Conservation (phyloP, 306 rosid species). For the Hippophae rhamnoides region DNA sequence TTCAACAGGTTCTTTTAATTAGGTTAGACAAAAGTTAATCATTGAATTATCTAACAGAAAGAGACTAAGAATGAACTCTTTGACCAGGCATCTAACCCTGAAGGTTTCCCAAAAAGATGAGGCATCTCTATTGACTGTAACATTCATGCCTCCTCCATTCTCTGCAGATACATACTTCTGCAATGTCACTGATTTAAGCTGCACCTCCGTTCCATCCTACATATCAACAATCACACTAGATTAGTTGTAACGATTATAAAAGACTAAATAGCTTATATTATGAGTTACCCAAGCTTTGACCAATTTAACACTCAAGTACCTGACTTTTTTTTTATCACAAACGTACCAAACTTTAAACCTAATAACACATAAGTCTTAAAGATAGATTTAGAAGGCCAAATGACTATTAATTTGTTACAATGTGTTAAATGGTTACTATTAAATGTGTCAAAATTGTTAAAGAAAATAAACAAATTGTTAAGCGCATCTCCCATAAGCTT, state of each 20-base stretch:
- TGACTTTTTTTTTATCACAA: no score
- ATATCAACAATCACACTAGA: slow-evolving; percentile 15
- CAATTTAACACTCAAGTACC: no score
- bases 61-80: slow-evolving; percentile 9
- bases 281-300: no score
- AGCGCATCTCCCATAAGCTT: no score
- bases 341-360: no score
- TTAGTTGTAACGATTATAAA: not conserved
- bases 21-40: not conserved
- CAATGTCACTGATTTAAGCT: slow-evolving; percentile 65
- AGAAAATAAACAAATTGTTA: no score
- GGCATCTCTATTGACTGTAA: slow-evolving; percentile 58
- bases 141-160: slow-evolving; percentile 71
- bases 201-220: slow-evolving; percentile 81
- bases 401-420: no score
- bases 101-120: slow-evolving; percentile 91
- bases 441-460: no score
- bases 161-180: slow-evolving; percentile 76
- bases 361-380: no score
- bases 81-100: slow-evolving; percentile 37
- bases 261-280: no score
- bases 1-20: not conserved
- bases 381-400: no score
- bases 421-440: no score
- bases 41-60: not conserved